A percentile compares a stretch with the other conserved stretches of the same genome.
phyloP scores from a whole-genome alignment of 75 land plant species.

The Picea glauca region DNA sequence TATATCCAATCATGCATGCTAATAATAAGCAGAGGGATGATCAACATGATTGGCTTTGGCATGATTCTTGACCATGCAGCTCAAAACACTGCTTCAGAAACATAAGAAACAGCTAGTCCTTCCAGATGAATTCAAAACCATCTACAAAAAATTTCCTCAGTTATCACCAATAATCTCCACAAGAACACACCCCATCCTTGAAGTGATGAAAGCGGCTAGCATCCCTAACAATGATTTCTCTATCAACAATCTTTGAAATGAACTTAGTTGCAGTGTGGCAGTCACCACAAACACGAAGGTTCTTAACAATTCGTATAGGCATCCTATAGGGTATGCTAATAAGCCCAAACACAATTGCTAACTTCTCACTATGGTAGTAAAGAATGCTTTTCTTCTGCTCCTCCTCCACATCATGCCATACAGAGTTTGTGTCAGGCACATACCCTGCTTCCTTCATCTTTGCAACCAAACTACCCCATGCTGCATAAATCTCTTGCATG shows the following conservation, averaged over 20 bases:
- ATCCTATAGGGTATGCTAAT: not conserved
- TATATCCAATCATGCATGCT: no score
- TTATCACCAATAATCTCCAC: no score
- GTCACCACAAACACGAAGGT: not conserved
- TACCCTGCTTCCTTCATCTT: not conserved
- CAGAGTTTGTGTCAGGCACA: slow-evolving; percentile 4
- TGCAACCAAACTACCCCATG: not conserved
- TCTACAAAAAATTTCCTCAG: no score
- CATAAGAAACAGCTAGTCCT: no score
- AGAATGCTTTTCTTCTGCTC: slow-evolving; percentile 5
- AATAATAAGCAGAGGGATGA: no score
- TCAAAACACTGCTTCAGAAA: no score
- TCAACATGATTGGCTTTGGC: no score
- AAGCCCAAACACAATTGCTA: not conserved
- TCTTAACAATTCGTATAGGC: slow-evolving; percentile 8
- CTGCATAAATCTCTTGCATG: not conserved
- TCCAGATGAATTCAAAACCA: no score
- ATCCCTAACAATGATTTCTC: slow-evolving; percentile 8
- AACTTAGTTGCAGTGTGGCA: slow-evolving; percentile 11
- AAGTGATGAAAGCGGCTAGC: slow-evolving; percentile 4
- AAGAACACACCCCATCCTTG: not conserved
- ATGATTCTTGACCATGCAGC: no score
- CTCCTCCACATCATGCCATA: not conserved
- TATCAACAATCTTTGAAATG: slow-evolving; percentile 3
- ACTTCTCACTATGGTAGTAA: not conserved